Evolutionary conservation across 2,329 filamentous ascomycete species (phyloP).

Genomic region (Dactylonectria estremocensis): DNA sequence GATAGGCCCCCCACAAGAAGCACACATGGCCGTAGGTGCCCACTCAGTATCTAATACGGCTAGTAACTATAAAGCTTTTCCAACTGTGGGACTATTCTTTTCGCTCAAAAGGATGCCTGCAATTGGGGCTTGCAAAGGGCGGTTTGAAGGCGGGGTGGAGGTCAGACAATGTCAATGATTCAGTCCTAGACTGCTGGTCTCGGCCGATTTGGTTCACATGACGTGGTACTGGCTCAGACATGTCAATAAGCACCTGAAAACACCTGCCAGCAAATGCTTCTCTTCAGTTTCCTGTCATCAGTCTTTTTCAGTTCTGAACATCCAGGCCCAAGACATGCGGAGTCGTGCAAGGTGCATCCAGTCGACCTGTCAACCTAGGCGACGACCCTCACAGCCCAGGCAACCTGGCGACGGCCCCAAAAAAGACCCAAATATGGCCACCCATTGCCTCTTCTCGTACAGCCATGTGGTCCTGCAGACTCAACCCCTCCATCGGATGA

Average conservation of each 20-base stretch:
- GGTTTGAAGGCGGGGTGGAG: not conserved
- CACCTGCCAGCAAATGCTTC: not conserved
- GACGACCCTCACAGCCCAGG: conserved; percentile 29
- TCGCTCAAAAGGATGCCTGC: not conserved
- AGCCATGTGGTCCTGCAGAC: conserved; percentile 36
- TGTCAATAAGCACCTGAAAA: not conserved
- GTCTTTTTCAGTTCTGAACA: not conserved
- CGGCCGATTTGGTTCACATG: conserved; percentile 1
- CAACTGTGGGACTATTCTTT: not conserved
- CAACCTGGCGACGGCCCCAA: conserved; percentile 36
- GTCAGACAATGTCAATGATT: not conserved
- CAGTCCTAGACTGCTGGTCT: not conserved
- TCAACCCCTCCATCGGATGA: conserved; percentile 31
- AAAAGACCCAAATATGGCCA: conserved; percentile 19
- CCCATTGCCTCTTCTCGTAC: conserved; percentile 23
- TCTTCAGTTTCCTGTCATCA: not conserved
- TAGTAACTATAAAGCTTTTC: no score
- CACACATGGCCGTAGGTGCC: not conserved
- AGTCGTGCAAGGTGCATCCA: conserved; percentile 11
- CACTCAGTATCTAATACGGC: no score
- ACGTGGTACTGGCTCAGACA: not conserved
- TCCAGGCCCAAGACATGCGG: not conserved
- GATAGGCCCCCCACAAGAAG: not conserved
- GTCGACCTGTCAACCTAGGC: conserved; percentile 39
- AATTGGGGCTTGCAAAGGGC: not conserved